A percentile compares a stretch with the other conserved stretches of the same genome.
phyloP scores from a whole-genome alignment of 2,329 filamentous ascomycete genomes.

The Verticillium albo-atrum region DNA sequence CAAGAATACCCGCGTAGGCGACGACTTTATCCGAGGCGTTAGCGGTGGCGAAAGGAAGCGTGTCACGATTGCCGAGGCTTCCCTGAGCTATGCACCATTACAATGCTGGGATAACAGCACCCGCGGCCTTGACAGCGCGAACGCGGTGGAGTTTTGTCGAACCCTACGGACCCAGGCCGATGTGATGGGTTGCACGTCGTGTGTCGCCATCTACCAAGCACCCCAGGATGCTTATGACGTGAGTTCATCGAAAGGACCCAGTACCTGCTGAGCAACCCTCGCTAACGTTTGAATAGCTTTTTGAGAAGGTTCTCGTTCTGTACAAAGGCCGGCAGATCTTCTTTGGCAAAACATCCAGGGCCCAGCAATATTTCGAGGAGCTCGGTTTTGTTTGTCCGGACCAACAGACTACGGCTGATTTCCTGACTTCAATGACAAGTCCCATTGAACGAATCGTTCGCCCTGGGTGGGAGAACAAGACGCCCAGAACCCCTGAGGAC shows the following conservation, averaged over 20 bases:
- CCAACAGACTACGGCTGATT: conserved; percentile 55
- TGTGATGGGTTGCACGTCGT: conserved; percentile 16
- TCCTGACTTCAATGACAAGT: conserved; percentile 52
- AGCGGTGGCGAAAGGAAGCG: conserved; percentile 47
- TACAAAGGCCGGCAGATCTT: conserved; percentile 65
- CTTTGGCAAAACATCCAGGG: conserved; percentile 57
- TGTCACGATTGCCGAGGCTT: conserved; percentile 30
- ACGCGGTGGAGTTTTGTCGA: conserved; percentile 14
- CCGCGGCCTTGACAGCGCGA: conserved; percentile 32
- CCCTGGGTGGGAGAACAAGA: conserved; percentile 19
- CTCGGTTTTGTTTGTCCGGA: conserved; percentile 58
- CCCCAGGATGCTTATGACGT: conserved; percentile 53
- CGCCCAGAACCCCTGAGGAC: conserved; percentile 25
- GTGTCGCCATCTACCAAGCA: conserved; percentile 53
- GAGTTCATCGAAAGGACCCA: not conserved
- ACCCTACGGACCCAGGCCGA: conserved; percentile 20
- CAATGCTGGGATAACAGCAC: conserved; percentile 42
- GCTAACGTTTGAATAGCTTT: conserved; percentile 27
- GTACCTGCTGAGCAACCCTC: not conserved
- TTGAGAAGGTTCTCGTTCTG: conserved; percentile 64
- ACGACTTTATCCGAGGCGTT: conserved; percentile 50
- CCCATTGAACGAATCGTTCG: conserved; percentile 19
- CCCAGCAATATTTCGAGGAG: conserved; percentile 59
- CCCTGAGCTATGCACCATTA: conserved; percentile 19
- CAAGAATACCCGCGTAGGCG: conserved; percentile 47